Base-by-base conservation (phyloP, 1,284 basidiomycete species). In the Leccinum colubrinum region DNA sequence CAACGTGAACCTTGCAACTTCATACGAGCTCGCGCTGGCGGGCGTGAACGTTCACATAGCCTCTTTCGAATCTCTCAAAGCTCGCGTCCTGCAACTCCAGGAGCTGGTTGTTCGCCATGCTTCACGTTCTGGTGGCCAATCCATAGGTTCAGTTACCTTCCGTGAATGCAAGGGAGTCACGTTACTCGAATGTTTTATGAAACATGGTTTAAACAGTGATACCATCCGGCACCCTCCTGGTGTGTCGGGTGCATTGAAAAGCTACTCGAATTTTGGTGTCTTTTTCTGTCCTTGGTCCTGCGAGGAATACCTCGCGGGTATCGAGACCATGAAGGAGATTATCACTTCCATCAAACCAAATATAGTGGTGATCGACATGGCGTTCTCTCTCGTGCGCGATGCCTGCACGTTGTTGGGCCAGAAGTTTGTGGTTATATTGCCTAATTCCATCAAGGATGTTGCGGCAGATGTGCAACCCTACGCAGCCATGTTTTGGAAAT, bases 401-500 rank as follows among this genome's bases (percentile, higher is more conserved):
- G 65, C 64, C 6, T 65, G 64, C 51, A 54, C 17, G 12, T 17
- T 65, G 7, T 17, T 7, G 3, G 33, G 35, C 17, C 65, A 64
- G 41, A 57, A 57, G 7, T 57, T 39, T 14, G n/a, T 57, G 4
- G 15, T 57, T 15, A 64, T 65, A 3, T 51, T 25, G 11, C 65
- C 64, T 3, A 55, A n/a, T 11, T 39, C 65, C 8, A 27, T 60
- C n/a, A 54, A 54, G 11, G 65, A 64, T 1, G 1, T 14, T 8
- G 55, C 3, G 7, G 1, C 2, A 4, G n/a, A 12, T 8, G 8
- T 4, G 1, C 64, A 65, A 17, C 65, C 64, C 2, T 39, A 30
- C 30, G 11, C 39, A n/a, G n/a, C n/a, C n/a, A n/a, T n/a, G n/a
- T n/a, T 56, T 9, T 66, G 64, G 64, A 65, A 65, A 56, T 65